These are phyloP conservation scores for Zoysia matrella DNA, from an alignment of 202 grass and related monocot genomes.

Conservation along the genomic window DNA sequence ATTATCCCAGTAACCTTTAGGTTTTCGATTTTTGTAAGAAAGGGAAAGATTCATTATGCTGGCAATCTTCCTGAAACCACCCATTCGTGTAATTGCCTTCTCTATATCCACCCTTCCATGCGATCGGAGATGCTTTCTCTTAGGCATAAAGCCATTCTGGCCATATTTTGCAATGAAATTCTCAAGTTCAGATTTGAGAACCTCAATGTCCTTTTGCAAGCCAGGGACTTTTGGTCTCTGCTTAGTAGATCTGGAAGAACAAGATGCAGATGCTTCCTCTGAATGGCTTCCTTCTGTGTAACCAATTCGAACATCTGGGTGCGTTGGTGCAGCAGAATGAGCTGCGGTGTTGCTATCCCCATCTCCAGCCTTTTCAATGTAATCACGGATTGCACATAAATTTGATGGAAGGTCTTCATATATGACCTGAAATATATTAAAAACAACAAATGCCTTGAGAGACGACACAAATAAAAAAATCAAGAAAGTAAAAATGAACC, in stretches of 20 bases:
- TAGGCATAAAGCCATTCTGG: slow-evolving; percentile 90
- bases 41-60: slow-evolving; percentile 79
- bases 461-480: neutral
- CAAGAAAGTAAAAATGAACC: too few relatives aligned
- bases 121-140: slow-evolving; percentile 86
- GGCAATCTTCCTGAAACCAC: slow-evolving; percentile 88
- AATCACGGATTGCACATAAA: slow-evolving; percentile 95
- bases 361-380: slow-evolving; percentile 68
- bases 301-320: slow-evolving; percentile 36
- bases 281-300: slow-evolving; percentile 39
- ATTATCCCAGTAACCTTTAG: slow-evolving; percentile 97
- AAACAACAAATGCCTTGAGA: slow-evolving; percentile 3
- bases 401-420: slow-evolving; percentile 98
- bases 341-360: slow-evolving; percentile 30
- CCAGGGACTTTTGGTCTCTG: slow-evolving; percentile 83
- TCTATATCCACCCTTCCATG: slow-evolving; percentile 96
- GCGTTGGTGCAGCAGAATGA: slow-evolving; percentile 15
- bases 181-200: slow-evolving; percentile 75
- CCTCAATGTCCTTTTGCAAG: slow-evolving; percentile 79
- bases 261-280: slow-evolving; percentile 46
- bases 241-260: slow-evolving; percentile 41
- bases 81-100: slow-evolving; percentile 96
- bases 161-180: slow-evolving; percentile 78
- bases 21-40: slow-evolving; percentile 90
- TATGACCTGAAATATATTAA: slow-evolving; percentile 71